Conservation (phyloP, 331 rosid species). For the Prunus yedoensis region DNA sequence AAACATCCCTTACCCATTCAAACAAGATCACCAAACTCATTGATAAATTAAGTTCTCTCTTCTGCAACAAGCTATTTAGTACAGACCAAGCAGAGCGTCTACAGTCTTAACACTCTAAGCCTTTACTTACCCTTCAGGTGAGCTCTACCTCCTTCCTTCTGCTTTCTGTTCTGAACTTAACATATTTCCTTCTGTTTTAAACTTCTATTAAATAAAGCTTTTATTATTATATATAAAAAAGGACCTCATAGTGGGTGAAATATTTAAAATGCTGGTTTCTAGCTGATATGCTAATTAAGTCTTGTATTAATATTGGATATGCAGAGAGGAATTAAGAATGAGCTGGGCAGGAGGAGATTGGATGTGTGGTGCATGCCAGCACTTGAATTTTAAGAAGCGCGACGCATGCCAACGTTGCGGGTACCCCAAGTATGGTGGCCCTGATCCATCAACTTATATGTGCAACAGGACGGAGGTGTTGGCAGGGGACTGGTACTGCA, state of each 20-base stretch:
- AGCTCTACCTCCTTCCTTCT: slow-evolving; percentile 22
- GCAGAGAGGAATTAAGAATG: slow-evolving; percentile 35
- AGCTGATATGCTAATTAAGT: not conserved
- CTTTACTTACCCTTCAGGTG: slow-evolving; percentile 36
- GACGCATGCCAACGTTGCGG: slow-evolving; percentile 82
- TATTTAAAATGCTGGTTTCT: not conserved
- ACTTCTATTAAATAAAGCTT: not conserved
- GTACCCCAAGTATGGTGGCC: slow-evolving; percentile 93
- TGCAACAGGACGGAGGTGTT: slow-evolving; percentile 69
- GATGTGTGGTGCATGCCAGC: slow-evolving; percentile 94
- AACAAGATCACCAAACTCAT: slow-evolving; percentile 49
- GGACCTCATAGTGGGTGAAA: not conserved
- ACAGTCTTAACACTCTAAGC: not conserved
- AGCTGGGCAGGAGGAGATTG: slow-evolving; percentile 99
- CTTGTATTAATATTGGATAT: not conserved
- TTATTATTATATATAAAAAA: no score
- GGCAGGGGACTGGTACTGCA: slow-evolving; percentile 97
- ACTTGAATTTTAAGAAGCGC: slow-evolving; percentile 83
- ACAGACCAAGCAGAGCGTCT: slow-evolving; percentile 17
- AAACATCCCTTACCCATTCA: slow-evolving; percentile 44
- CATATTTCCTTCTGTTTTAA: slow-evolving; percentile 7
- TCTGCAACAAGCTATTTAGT: slow-evolving; percentile 11
- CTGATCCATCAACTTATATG: slow-evolving; percentile 78
- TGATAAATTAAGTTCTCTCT: slow-evolving; percentile 23
- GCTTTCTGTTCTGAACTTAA: slow-evolving; percentile 20